These are phyloP conservation scores for Gloeophyllum trabeum DNA, from an alignment of 768 basidiomycete genomes.

Conservation along the genomic window DNA sequence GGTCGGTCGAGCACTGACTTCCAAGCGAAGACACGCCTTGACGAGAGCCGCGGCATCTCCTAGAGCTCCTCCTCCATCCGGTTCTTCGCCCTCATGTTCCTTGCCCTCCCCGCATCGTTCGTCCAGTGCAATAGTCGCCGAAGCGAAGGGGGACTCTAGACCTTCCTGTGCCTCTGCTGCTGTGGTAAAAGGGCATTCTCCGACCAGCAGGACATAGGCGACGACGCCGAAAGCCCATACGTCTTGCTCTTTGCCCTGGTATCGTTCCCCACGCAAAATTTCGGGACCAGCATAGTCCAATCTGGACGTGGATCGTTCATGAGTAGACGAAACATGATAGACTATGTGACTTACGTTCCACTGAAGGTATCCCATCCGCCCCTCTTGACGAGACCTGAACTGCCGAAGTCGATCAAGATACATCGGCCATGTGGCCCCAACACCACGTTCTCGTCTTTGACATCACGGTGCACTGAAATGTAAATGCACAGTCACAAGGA, in stretches of 20 bases:
- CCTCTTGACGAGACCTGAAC: conserved; percentile 76
- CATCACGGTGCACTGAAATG: conserved; percentile 78
- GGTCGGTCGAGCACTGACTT: conserved; percentile 66
- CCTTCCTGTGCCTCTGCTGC: conserved; percentile 88
- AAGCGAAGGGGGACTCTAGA: conserved; percentile 62
- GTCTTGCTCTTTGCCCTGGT: conserved; percentile 94
- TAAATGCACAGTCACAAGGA: neutral
- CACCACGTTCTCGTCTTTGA: conserved; percentile 96
- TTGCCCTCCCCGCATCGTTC: conserved; percentile 71
- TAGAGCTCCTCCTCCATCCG: conserved; percentile 74
- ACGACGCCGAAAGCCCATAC: conserved; percentile 98
- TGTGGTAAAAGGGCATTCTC: conserved; percentile 87
- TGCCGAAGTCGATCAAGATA: conserved; percentile 95
- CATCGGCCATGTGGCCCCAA: conserved; percentile 72
- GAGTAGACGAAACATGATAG: conserved; percentile 1
- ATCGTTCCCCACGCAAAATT: conserved; percentile 89
- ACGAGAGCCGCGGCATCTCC: conserved; percentile 83
- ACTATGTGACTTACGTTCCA: conserved; percentile 60
- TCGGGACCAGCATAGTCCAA: conserved; percentile 95
- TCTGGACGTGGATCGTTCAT: conserved; percentile 24
- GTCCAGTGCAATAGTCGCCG: conserved; percentile 65
- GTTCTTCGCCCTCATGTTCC: conserved; percentile 63
- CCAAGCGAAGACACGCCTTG: conserved; percentile 73
- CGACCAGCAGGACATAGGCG: conserved; percentile 85
- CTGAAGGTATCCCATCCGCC: conserved; percentile 87